Conservation (phyloP, 257 asterid genomes). For the Solanum paucissectum region DNA sequence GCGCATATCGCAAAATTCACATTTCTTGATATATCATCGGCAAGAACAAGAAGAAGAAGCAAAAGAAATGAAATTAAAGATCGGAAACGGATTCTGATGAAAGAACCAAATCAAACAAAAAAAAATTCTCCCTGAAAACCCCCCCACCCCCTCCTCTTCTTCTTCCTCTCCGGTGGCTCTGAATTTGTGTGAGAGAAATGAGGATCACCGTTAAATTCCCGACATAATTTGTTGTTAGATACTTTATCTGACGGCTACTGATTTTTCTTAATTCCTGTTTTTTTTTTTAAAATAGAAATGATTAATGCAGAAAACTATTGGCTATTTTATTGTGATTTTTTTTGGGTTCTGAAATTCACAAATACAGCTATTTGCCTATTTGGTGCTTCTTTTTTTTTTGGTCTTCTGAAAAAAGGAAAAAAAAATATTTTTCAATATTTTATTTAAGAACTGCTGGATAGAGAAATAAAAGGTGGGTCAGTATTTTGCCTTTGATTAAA, state of each 20-base stretch:
- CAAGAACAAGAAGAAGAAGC: neutral
- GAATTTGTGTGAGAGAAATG: conserved; percentile 22
- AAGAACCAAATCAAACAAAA: neutral
- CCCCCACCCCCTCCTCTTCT: neutral
- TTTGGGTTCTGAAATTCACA: neutral
- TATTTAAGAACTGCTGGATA: neutral
- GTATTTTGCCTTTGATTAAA: neutral
- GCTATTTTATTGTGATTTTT: neutral
- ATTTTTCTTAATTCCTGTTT: neutral
- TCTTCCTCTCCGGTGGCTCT: neutral
- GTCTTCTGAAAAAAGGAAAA: neutral
- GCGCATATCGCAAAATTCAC: neutral
- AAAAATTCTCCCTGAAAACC: conserved; percentile 7
- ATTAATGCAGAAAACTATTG: neutral
- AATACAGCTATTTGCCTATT: neutral
- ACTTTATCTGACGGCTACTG: conserved; percentile 30
- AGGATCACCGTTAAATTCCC: conserved; percentile 30
- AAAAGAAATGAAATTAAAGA: neutral
- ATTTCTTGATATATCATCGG: neutral
- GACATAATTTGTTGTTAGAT: conserved; percentile 19
- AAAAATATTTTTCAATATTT: too few relatives aligned
- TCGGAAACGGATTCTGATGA: neutral
- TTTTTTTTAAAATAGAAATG: neutral
- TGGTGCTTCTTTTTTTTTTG: neutral
- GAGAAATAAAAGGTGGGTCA: neutral